Conservation (phyloP, 225 moss, liverwort and hornwort genomes). For the Polytrichum formosum region DNA sequence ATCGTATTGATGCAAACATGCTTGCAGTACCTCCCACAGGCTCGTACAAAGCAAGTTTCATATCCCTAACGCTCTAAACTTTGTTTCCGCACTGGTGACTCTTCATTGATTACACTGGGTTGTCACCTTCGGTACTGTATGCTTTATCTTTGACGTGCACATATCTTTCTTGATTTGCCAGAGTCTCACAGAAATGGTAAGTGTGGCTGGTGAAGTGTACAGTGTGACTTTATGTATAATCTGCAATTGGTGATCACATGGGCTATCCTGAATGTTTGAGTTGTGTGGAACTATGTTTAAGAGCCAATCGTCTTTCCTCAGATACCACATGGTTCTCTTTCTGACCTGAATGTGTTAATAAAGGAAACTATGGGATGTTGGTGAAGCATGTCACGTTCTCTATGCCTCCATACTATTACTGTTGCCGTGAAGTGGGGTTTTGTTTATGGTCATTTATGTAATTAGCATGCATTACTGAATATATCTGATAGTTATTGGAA, state of each 20-base stretch:
- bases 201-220: constrained; percentile 15
- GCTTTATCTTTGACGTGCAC: constrained; percentile 13
- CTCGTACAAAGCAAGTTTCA: constrained; percentile 74
- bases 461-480: no score
- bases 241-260: constrained; percentile 2
- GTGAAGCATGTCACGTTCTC: constrained; percentile 6
- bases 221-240: constrained; percentile 7
- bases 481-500: no score
- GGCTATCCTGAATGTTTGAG: constrained; percentile 18
- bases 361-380: constrained; percentile 8
- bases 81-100: constrained; percentile 37
- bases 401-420: constrained; percentile 1
- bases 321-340: constrained; percentile 15
- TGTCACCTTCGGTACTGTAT: constrained; percentile 12
- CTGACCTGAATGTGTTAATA: constrained; percentile 8
- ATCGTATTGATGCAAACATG: constrained; percentile 85
- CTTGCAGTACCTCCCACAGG: constrained; percentile 89
- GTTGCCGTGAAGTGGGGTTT: constrained; percentile 6
- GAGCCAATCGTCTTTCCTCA: constrained; percentile 4
- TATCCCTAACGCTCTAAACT: constrained; percentile 43
- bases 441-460: no score
- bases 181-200: constrained; percentile 16
- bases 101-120: constrained; percentile 30
- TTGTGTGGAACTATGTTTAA: constrained; percentile 18
- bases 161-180: constrained; percentile 22